Evolutionary conservation across 2,329 filamentous ascomycete genomes (phyloP).

Genomic region (Fusarium chlamydosporum): DNA sequence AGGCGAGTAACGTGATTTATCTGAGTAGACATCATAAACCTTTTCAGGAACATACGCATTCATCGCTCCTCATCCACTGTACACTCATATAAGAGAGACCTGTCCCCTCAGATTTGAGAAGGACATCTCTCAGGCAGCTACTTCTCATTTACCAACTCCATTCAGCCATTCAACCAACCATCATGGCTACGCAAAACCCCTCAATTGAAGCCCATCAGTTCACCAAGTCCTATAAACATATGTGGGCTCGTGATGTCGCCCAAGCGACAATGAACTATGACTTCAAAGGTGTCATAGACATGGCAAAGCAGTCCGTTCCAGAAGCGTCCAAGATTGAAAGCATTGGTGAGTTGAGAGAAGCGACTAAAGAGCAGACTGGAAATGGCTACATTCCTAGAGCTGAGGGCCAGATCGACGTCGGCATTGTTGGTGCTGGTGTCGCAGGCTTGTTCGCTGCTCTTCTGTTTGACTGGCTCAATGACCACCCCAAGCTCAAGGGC

Average conservation of each 20-base stretch:
- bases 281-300: neutral
- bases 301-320: neutral
- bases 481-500: neutral
- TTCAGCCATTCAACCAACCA: no score
- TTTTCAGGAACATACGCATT: no score
- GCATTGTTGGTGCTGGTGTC: constrained; percentile 24
- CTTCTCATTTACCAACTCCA: no score
- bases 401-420: neutral
- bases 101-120: no score
- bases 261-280: neutral
- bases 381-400: neutral
- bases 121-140: no score
- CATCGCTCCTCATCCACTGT: no score
- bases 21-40: no score
- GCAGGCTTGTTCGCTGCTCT: constrained; percentile 25
- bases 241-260: constrained; percentile 3
- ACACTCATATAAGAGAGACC: no score
- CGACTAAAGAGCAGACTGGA: neutral
- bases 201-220: neutral
- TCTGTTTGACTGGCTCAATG: constrained; percentile 27
- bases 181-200: no score
- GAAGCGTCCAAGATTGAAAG: neutral
- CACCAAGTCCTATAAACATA: neutral
- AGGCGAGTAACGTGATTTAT: no score
- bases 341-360: neutral